Evolutionary conservation across 73 alveolate genomes (phyloP), one percentile per base, ranked within the genome.

Genomic region (Paramecium tetraurelia): DNA sequence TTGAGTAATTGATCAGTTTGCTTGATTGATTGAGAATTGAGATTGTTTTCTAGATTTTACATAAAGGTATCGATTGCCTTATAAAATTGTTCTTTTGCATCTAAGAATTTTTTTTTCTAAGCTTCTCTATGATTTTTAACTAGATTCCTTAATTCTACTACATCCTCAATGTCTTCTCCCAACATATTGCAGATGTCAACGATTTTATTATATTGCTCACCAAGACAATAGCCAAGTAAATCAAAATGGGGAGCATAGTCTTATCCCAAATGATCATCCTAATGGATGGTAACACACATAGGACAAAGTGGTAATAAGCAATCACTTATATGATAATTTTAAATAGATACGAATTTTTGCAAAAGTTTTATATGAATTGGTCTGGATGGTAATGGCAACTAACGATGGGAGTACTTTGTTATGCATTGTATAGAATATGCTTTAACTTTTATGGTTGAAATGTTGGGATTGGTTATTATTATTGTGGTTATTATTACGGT

Each of bases 301-400:
- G 86, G 86, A 18, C 86, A 72, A 29, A 72, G 59, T 0, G 86
- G 86, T 12, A 72, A 21, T 21, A 72, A 18, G n/a, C 86, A 72
- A 72, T 72, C 86, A 22, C 86, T 72, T 16, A 9, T 35, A 14
- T 35, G 63, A 36, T 38, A 8, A 38, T 35, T 29, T 40, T 3
- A 35, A 36, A 33, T 36, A 1, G 5, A 1, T 72, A 72, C 86
- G 46, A 68, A 11, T 72, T 31, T 43, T 33, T 72, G 86, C 86
- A 72, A 38, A 72, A 72, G 35, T 72, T 72, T 43, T 72, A 72
- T 12, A 72, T 72, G n/a, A 2, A 20, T 20, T 72, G 16, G 5
- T 72, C 86, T 35, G 86, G 86, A 38, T 72, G 86, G 11, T 72
- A 72, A 40, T 40, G 57, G 10, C 86, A 72, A 72, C 36, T 14